phyloP scores from a whole-genome alignment of 352 stramenopile genomes.

The Phytophthora idaei region DNA sequence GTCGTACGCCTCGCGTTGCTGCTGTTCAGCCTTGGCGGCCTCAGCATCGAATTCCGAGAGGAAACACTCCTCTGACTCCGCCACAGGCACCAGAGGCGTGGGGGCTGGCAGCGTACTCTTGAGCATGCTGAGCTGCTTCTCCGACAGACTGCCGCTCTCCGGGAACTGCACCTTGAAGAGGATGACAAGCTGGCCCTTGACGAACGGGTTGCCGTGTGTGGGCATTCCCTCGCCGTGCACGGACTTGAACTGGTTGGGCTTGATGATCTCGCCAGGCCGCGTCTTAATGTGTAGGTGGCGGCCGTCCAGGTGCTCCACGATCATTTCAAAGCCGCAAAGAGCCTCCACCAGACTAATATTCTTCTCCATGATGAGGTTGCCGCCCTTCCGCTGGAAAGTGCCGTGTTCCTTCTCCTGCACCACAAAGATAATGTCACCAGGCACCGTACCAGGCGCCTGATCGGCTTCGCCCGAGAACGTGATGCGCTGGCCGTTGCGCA shows the following conservation, averaged over 20 bases:
- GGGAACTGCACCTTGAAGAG: conserved; percentile 98
- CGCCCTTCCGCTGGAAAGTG: conserved; percentile 96
- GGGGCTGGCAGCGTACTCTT: conserved; percentile 63
- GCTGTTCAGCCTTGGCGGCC: conserved; percentile 82
- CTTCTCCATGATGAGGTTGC: conserved; percentile 97
- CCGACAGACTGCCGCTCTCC: conserved; percentile 84
- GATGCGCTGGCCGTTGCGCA: conserved; percentile 97
- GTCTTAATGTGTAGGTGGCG: conserved; percentile 93
- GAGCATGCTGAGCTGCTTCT: conserved; percentile 84
- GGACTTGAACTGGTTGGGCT: conserved; percentile 93
- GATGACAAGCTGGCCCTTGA: conserved; percentile 98
- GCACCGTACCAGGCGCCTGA: conserved; percentile 92
- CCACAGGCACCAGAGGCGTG: conserved; percentile 48
- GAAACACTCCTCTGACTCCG: conserved; percentile 82
- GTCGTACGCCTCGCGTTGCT: conserved; percentile 83
- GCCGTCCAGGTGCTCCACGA: conserved; percentile 93
- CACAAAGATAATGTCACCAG: conserved; percentile 97
- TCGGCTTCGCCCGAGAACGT: conserved; percentile 97
- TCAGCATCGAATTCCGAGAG: conserved; percentile 94
- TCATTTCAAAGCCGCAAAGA: conserved; percentile 91
- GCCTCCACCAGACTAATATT: conserved; percentile 96
- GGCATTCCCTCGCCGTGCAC: conserved; percentile 98
- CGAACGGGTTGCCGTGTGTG: conserved; percentile 96
- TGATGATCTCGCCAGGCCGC: conserved; percentile 92
- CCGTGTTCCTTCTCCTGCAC: conserved; percentile 97